Base-by-base conservation (phyloP, 2,329 filamentous ascomycete species). In the Thielaviopsis ethacetica region DNA sequence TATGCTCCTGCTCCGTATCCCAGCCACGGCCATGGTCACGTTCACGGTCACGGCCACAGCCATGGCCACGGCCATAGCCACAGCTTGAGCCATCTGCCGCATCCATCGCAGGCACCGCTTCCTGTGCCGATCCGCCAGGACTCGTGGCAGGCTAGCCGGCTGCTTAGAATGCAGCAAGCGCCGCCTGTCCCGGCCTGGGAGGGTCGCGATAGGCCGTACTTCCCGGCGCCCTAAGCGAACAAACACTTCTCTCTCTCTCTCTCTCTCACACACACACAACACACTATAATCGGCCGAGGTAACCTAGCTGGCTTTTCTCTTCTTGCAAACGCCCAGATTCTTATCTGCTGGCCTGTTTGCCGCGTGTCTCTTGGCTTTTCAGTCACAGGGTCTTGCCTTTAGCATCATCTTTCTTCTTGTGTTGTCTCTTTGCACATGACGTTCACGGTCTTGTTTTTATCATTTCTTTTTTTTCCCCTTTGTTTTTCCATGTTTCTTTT, bases 101-200 rank as follows among this genome's bases (percentile, higher is more conserved):
- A 44, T n/a, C 38, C 38, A 3, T 44, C 38, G 38, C 44, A 49
- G 44, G 44, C 44, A 9, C 44, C 44, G 1, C n/a, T 49, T 4
- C n/a, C 44, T 5, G 5, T n/a, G n/a, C 44, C n/a, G 1, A 21
- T 10, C 68, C 71, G 50, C 66, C 72, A 19, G 65, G 63, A 53
- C 65, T 63, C 59, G 69, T 72, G 58, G 58, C 58, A 59, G 26
- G 26, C 58, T 6, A 10, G 26, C 44, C 52, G 58, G 22, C 30
- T 52, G 44, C 51, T 44, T 22, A 38, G 58, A 38, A 44, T 59
- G 26, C 53, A 59, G 52, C 50, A 55, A 19, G 34, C 55, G 53
- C 24, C 41, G 7, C 49, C 22, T 19, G 47, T 47, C 26, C 41
- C 57, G 3, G 13, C 51, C 5, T 58, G 57, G 57, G 34, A 58